Evolutionary conservation across 2,329 filamentous ascomycete genomes (phyloP).

Genomic region (Colletotrichum sublineola): DNA sequence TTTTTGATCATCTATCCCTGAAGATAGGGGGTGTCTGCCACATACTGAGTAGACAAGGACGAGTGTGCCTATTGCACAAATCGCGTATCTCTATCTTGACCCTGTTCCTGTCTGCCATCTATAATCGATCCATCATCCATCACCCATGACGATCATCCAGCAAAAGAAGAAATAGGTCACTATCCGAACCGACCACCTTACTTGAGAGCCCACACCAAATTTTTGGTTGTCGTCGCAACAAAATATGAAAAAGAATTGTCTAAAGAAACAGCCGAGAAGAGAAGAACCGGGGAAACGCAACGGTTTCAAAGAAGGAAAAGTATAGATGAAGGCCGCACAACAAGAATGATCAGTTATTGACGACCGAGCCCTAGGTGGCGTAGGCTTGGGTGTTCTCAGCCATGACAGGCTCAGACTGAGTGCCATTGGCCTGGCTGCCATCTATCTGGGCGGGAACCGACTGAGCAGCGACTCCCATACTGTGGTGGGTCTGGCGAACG

Average conservation of each 20-base stretch:
- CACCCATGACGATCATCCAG: conserved; percentile 14
- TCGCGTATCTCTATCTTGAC: conserved; percentile 25
- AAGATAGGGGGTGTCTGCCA: conserved; percentile 10
- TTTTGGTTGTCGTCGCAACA: conserved; percentile 5
- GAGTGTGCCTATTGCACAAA: conserved; percentile 26
- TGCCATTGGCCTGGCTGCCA: conserved; percentile 17
- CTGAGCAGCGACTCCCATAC: neutral
- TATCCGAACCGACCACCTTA: conserved; percentile 8
- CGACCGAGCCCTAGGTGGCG: neutral
- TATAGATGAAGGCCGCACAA: neutral
- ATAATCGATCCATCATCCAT: conserved; percentile 22
- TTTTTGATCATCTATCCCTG: conserved; percentile 24
- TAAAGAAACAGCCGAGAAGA: conserved; percentile 15
- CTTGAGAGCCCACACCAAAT: conserved; percentile 28
- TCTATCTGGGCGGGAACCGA: conserved; percentile 2
- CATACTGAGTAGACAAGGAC: conserved; percentile 25
- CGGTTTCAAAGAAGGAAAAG: neutral
- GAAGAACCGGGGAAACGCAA: conserved; percentile 6
- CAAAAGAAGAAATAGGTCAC: conserved; percentile 11
- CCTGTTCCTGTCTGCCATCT: conserved; percentile 9
- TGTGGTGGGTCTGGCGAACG: neutral
- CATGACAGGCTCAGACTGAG: conserved; percentile 38
- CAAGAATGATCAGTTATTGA: neutral
- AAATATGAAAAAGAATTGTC: conserved; percentile 8
- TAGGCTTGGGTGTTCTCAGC: conserved; percentile 18